Percentiles rank a stretch among this genome's conserved stretches.
These are phyloP conservation scores for Pistacia atlantica DNA, from an alignment of 345 rosid genomes.

Conservation along the genomic window DNA sequence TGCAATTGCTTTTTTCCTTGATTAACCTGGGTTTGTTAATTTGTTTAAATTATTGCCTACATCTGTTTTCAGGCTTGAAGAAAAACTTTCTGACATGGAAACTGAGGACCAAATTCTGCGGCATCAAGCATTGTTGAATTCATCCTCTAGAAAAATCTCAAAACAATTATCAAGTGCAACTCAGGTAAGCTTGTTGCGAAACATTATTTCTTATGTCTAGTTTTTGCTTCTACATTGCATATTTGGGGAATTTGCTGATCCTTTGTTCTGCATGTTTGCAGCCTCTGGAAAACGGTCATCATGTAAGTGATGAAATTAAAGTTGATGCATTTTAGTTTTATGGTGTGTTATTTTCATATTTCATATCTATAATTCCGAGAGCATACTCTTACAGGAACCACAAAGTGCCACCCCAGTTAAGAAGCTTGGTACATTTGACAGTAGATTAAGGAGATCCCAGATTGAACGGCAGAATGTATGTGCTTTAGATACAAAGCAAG, in stretches of 20 bases:
- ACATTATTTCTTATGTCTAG: neutral
- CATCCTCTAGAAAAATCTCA: slow-evolving; percentile 60
- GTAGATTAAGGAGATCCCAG: slow-evolving; percentile 56
- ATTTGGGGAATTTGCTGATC: slow-evolving; percentile 16
- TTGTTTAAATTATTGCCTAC: slow-evolving; percentile 12
- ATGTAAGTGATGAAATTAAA: slow-evolving; percentile 44
- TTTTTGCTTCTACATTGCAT: neutral
- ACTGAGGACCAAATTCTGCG: slow-evolving; percentile 70
- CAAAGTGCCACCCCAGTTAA: slow-evolving; percentile 45
- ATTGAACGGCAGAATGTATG: slow-evolving; percentile 76
- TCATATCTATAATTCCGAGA: slow-evolving; percentile 19
- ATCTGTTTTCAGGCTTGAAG: slow-evolving; percentile 64
- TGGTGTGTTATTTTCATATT: slow-evolving; percentile 14
- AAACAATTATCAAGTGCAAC: slow-evolving; percentile 51
- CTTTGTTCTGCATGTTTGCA: slow-evolving; percentile 37
- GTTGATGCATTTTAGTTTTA: slow-evolving; percentile 13
- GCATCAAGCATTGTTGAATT: slow-evolving; percentile 56
- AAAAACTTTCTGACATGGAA: slow-evolving; percentile 83
- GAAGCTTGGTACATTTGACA: slow-evolving; percentile 52
- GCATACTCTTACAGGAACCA: slow-evolving; percentile 49
- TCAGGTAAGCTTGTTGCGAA: slow-evolving; percentile 37
- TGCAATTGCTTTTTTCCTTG: neutral
- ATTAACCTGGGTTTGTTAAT: slow-evolving; percentile 9
- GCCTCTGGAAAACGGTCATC: slow-evolving; percentile 73
- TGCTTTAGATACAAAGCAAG: slow-evolving; percentile 20